Percentiles rank a stretch among this genome's conserved stretches.
phyloP scores from a whole-genome alignment of 2,329 filamentous ascomycete species.

The Apiospora marii region DNA sequence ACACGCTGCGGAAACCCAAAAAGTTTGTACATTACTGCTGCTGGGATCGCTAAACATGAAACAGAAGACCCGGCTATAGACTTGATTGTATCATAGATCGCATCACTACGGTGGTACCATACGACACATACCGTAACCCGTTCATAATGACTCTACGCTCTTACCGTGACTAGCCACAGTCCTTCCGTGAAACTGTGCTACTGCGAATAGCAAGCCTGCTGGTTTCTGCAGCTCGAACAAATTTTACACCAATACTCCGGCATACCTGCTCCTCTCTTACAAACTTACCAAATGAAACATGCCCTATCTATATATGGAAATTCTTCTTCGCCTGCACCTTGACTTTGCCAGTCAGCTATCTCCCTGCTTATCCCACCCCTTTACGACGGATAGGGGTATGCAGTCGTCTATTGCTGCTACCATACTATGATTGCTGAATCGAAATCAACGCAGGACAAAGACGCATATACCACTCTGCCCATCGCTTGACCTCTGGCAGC shows the following conservation, averaged over 20 bases:
- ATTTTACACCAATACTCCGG: neutral
- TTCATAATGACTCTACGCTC: neutral
- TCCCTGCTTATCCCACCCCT: no score
- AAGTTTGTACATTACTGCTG: constrained; percentile 16
- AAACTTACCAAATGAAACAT: neutral
- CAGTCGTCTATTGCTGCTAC: neutral
- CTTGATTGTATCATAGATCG: constrained; percentile 26
- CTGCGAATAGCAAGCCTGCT: neutral
- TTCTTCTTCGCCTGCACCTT: no score
- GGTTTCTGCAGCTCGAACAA: neutral
- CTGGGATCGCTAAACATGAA: constrained; percentile 15
- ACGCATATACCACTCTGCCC: no score
- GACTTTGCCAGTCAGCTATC: no score
- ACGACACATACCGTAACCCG: neutral
- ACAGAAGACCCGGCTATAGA: constrained; percentile 21
- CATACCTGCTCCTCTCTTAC: neutral
- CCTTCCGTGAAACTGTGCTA: constrained; percentile 4
- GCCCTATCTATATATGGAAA: neutral
- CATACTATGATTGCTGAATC: neutral
- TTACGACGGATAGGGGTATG: neutral
- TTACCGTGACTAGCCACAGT: neutral
- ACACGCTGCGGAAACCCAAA: neutral
- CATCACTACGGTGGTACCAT: constrained; percentile 13
- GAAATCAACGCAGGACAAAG: neutral
- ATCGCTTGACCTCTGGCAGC: neutral